Evolutionary conservation across 192 early-diverging fungal species (phyloP), one percentile per base, ranked within the genome.

Genomic region (Podila clonocystis): DNA sequence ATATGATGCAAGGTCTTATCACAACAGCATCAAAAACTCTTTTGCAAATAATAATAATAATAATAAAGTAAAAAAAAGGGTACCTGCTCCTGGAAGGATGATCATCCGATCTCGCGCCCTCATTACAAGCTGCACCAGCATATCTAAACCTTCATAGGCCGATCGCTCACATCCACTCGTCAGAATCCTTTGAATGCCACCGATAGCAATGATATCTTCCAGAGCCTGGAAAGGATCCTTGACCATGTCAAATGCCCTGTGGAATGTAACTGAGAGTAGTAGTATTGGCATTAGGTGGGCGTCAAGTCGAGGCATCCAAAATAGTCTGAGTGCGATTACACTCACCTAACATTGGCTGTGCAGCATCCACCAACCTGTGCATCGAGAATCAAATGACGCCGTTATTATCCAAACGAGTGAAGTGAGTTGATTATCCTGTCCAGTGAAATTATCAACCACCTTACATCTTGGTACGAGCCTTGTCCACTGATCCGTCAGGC

Each of bases 181-280:
- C 26, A 93, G 74, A 19, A 93, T 86, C 22, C 92, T 65, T n/a
- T 91, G 74, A 52, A 92, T 89, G 1, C 87, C 87, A 9, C 90
- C 90, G 62, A 93, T 75, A 1, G 28, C 31, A 50, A 90, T 85
- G 11, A 93, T 82, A 33, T 89, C 88, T 34, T 89, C 84, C 30
- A 92, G 77, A 4, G 91, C 86, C 52, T 85, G 68, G 33, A 83
- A 75, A 13, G 91, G 89, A 60, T 93, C 88, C 29, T 77, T 75
- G 7, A 86, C 75, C 74, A 92, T 82, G 61, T 93, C 92, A 68
- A 93, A 93, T 4, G 92, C 92, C 38, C 92, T 77, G 68, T 93
- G 92, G 60, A 92, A 93, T 11, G 91, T 92, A 3, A 93, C 91
- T 82, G 50, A 29, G 26, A 26, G 24, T 7, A 19, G 31, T 28